Evolutionary conservation across 306 rosid species (phyloP).

Genomic region (Hippophae tibetana): DNA sequence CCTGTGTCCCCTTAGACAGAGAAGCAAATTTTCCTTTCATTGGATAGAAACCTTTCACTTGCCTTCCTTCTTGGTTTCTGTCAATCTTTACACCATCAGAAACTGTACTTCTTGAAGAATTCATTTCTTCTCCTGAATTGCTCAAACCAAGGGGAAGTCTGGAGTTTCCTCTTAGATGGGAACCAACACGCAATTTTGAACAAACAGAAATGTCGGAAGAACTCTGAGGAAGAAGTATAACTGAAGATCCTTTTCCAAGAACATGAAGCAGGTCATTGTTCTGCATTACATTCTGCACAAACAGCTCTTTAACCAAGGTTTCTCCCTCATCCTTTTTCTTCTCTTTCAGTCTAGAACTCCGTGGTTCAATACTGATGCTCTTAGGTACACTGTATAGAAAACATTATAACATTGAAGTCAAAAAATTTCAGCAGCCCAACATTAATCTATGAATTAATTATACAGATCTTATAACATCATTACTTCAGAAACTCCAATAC

Average conservation of each 20-base stretch:
- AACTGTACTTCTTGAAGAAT: constrained; percentile 47
- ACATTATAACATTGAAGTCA: constrained; percentile 20
- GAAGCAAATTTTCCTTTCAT: constrained; percentile 45
- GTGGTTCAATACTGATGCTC: constrained; percentile 52
- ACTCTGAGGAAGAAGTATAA: constrained; percentile 84
- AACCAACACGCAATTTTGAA: constrained; percentile 75
- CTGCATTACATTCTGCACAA: constrained; percentile 60
- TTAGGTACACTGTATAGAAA: constrained; percentile 50
- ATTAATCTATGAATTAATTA: not conserved
- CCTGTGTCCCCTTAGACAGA: constrained; percentile 35
- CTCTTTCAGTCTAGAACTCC: constrained; percentile 91
- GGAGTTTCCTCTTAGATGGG: constrained; percentile 42
- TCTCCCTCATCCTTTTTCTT: constrained; percentile 93
- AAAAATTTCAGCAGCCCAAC: constrained; percentile 6
- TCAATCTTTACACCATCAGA: constrained; percentile 55
- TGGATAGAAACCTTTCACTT: constrained; percentile 42
- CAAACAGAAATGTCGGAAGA: constrained; percentile 66
- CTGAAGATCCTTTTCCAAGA: constrained; percentile 63
- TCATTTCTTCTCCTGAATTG: constrained; percentile 40
- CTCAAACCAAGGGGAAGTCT: constrained; percentile 34
- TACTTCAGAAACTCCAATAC: not conserved
- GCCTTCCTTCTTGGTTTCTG: constrained; percentile 38
- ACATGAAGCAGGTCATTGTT: constrained; percentile 72
- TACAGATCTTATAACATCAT: not conserved
- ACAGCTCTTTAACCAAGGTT: constrained; percentile 71